phyloP scores from a whole-genome alignment of 2,329 filamentous ascomycete genomes.

The Karstenula rhodostoma region DNA sequence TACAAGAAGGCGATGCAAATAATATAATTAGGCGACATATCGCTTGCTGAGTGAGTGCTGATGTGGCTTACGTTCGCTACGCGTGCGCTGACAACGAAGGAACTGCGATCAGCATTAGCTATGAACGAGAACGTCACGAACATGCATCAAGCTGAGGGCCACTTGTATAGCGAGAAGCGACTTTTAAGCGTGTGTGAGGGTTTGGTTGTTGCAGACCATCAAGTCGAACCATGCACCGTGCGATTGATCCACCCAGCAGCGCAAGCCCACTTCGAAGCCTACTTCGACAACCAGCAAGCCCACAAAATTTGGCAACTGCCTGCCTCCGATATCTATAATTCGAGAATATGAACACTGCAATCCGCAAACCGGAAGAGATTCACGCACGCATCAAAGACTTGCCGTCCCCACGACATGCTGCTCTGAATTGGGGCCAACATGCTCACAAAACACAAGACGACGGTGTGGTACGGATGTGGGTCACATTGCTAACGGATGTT shows the following conservation, averaged over 20 bases:
- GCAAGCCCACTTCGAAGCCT: neutral
- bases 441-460: neutral
- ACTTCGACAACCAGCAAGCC: neutral
- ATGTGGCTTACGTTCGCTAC: slow-evolving; percentile 10
- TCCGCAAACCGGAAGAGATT: neutral
- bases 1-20: slow-evolving; percentile 7
- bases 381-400: neutral
- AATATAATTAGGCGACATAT: neutral
- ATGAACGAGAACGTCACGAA: slow-evolving; percentile 4
- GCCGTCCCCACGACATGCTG: slow-evolving; percentile 9
- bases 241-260: slow-evolving; percentile 8
- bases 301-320: neutral
- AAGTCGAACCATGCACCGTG: neutral
- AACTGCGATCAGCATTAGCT: slow-evolving; percentile 4
- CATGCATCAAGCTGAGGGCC: neutral
- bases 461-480: neutral
- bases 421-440: slow-evolving; percentile 9
- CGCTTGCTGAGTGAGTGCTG: slow-evolving; percentile 3
- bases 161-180: slow-evolving; percentile 8
- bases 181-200: neutral
- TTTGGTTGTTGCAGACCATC: neutral
- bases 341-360: neutral
- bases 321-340: slow-evolving; percentile 10
- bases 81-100: neutral
- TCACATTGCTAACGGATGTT: neutral